Base-by-base conservation (phyloP, 2,329 filamentous ascomycete species). In the Cladosporium halotolerans region DNA sequence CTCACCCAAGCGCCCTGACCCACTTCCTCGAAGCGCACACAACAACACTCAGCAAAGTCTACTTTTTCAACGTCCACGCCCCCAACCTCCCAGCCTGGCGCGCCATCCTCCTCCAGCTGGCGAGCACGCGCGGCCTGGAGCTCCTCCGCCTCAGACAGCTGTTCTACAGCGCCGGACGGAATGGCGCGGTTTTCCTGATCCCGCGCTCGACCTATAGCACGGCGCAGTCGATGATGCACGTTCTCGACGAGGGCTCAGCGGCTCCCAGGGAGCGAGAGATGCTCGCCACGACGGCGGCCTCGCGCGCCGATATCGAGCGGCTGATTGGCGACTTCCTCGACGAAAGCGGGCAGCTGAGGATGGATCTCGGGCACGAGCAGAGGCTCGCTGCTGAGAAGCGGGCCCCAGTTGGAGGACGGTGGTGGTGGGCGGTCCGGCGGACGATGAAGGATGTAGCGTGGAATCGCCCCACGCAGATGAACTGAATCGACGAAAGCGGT, bases 341-440 rank as follows among this genome's bases (percentile, higher is more conserved):
- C 16, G 40, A 31, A 5, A 14, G 10, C 8, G 48, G 48, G 18
- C 23, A 44, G 18, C 9, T 51, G 40, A 32, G 38, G 32, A 51
- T 44, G 32, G 48, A 51, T n/a, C 43, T 44, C 32, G 40, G 16
- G 13, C 48, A 51, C 18, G 40, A 51, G 48, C 41, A 36, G 31
- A 36, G 5, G 34, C 34, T 9, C n/a, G 46, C 23, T 28, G 23
- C 23, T 28, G 23, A 28, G 23, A 28, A 28, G 23, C 23, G 4
- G 23, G 7, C 23, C 3, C 23, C 23, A 7, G 7, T 5, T 4
- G 23, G 23, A 28, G 23, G 23, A 7, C 23, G 23, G 23, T 28
- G 23, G 23, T 28, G 23, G 23, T 28, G 23, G 23, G 23, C 23
- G 23, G 23, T 7, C 23, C 23, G 23, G 23, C 23, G 23, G 23